Evolutionary conservation across 139 green algal species (phyloP).

Genomic region (Coelastrella sp.): DNA sequence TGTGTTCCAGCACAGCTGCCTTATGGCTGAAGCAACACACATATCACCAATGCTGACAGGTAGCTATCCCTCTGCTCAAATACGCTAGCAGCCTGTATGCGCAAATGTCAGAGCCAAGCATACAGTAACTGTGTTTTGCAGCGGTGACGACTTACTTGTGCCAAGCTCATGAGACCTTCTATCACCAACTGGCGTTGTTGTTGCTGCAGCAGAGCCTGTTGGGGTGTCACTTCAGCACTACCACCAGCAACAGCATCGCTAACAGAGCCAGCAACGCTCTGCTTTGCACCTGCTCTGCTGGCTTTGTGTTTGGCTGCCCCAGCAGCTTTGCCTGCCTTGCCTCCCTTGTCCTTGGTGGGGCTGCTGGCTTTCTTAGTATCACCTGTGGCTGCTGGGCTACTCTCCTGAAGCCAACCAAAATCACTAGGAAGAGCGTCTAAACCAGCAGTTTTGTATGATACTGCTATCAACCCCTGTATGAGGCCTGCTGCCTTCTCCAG

Average conservation of each 20-base stretch:
- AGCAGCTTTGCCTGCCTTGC: constrained; percentile 17
- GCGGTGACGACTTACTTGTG: background rate
- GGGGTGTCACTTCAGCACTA: background rate
- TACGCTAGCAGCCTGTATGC: background rate
- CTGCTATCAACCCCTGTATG: constrained; percentile 43
- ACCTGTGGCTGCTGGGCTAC: background rate
- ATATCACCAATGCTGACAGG: too few species aligned
- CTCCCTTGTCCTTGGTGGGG: background rate
- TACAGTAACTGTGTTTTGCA: too few species aligned
- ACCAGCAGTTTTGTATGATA: background rate
- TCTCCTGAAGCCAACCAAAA: constrained; percentile 3
- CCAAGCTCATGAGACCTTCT: constrained; percentile 9
- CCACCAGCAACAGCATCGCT: background rate
- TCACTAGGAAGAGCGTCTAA: background rate
- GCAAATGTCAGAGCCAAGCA: too few species aligned
- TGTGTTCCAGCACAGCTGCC: too few species aligned
- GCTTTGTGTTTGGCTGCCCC: background rate
- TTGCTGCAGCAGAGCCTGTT: constrained; percentile 14
- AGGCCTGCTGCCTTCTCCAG: constrained; percentile 52
- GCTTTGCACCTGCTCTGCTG: background rate
- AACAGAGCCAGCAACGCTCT: too few species aligned
- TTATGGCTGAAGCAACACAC: too few species aligned
- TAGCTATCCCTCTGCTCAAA: too few species aligned
- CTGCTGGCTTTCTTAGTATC: constrained; percentile 2
- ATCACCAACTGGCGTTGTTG: constrained; percentile 29